A percentile compares a stretch with the other conserved stretches of the same genome.
Conservation (phyloP, 2,329 filamentous ascomycete genomes). For the Rutstroemia sydowiana region DNA sequence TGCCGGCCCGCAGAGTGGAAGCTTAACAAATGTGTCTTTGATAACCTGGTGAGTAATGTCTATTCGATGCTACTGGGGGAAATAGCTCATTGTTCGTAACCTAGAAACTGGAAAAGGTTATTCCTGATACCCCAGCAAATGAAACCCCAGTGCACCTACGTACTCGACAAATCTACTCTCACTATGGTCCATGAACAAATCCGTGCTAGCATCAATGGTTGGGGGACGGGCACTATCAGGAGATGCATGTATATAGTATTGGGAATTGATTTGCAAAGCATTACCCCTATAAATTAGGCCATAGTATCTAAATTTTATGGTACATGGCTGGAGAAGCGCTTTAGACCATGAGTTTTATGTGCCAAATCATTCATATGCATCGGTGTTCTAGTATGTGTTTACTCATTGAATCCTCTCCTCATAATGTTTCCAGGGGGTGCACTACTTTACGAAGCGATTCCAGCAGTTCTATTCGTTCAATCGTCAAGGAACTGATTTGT, state of each 20-base stretch:
- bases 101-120: slow-evolving; percentile 73
- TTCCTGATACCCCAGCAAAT: slow-evolving; percentile 65
- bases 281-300: too few species aligned
- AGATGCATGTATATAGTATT: slow-evolving; percentile 8
- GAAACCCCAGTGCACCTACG: slow-evolving; percentile 69
- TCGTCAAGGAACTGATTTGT: too few species aligned
- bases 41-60: slow-evolving; percentile 70
- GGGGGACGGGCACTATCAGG: neutral
- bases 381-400: too few species aligned
- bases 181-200: slow-evolving; percentile 8
- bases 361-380: too few species aligned
- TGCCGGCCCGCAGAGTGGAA: slow-evolving; percentile 83
- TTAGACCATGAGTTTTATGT: too few species aligned
- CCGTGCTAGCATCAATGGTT: neutral
- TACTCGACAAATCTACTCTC: slow-evolving; percentile 46
- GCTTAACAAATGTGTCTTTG: slow-evolving; percentile 90
- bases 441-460: too few species aligned
- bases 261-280: neutral
- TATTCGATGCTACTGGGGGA: neutral
- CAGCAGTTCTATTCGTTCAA: too few species aligned
- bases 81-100: neutral
- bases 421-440: too few species aligned
- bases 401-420: too few species aligned
- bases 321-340: too few species aligned
- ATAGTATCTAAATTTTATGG: too few species aligned